Evolutionary conservation across 1,284 basidiomycete species (phyloP), one percentile per base, ranked within the genome.

Genomic region (Pyrrhoderma lamaoense): DNA sequence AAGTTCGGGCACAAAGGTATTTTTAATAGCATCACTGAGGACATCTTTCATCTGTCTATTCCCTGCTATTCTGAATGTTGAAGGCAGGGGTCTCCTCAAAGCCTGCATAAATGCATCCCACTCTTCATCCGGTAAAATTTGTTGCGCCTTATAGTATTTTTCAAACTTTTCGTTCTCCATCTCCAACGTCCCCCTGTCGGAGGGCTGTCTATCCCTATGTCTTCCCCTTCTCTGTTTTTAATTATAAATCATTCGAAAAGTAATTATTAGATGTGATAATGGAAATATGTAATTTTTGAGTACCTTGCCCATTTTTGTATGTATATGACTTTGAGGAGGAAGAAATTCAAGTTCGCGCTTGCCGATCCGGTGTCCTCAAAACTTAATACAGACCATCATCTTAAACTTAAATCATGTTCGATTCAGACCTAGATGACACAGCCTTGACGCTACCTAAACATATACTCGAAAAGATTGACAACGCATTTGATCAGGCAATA

Each of bases 41-140:
- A 81, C 74, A 31, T 76, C 75, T 5, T 88, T 87, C 51, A 82
- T 82, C 91, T 87, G 79, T 64, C 91, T 76, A 58, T 83, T 90
- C 1, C 91, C 89, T 0, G 93, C 88, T 19, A 99, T 85, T 40
- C 96, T 79, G 68, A 99, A 99, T 0, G 95, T 97, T 0, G 92
- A 95, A 1, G 96, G 96, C 31, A 99, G 70, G 35, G 90, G 88
- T 27, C 74, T 71, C 43, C 81, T 76, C 57, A 96, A 66, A 0
- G 77, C 67, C 7, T 79, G 73, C 61, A 95, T 69, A 60, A 97
- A 91, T 0, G 60, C 49, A 2, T 82, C 76, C 91, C 93, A 98
- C 67, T 98, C 91, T 2, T 76, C 77, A 1, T 78, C 76, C 0
- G 77, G 69, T 3, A 91, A 65, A 44, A 89, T 79, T n/a, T 75